Percentiles rank a stretch among this genome's conserved stretches.
Evolutionary conservation across 192 early-diverging fungal species (phyloP).

Genomic region (Umbelopsis sp.): DNA sequence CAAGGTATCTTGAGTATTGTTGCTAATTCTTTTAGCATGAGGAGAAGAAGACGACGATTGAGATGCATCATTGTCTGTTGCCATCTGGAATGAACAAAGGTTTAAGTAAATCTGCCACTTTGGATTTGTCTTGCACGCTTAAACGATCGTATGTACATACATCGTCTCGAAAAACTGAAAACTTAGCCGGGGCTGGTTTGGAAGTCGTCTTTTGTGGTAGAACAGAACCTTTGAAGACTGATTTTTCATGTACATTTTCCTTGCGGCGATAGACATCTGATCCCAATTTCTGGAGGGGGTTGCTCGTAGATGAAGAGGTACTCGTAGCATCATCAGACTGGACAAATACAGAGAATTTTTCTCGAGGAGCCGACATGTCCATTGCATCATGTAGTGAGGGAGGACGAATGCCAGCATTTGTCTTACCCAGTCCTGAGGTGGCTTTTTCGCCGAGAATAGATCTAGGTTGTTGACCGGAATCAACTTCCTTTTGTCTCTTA

Average conservation of each 20-base stretch:
- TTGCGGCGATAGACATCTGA: conserved; percentile 5
- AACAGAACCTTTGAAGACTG: background rate
- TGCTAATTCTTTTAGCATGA: background rate
- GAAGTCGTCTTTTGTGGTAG: background rate
- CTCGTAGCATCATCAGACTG: background rate
- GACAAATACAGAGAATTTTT: background rate
- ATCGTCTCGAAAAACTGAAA: conserved; percentile 7
- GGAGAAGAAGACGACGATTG: background rate
- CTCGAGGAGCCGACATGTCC: background rate
- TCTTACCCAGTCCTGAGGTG: background rate
- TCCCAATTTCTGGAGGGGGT: background rate
- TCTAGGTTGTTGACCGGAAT: background rate
- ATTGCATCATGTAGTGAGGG: background rate
- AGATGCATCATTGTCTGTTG: background rate
- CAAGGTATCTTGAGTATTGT: background rate
- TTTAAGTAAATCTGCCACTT: background rate
- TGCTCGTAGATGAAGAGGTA: background rate
- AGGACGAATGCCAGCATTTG: background rate
- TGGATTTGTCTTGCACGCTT: background rate
- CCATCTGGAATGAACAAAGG: background rate
- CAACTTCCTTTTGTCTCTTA: background rate
- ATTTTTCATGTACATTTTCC: background rate
- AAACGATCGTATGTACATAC: background rate
- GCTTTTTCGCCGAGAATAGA: background rate
- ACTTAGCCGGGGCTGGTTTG: conserved; percentile 5